phyloP scores from a whole-genome alignment of 805 yeast genomes.

The Candida sakaeoensis region DNA sequence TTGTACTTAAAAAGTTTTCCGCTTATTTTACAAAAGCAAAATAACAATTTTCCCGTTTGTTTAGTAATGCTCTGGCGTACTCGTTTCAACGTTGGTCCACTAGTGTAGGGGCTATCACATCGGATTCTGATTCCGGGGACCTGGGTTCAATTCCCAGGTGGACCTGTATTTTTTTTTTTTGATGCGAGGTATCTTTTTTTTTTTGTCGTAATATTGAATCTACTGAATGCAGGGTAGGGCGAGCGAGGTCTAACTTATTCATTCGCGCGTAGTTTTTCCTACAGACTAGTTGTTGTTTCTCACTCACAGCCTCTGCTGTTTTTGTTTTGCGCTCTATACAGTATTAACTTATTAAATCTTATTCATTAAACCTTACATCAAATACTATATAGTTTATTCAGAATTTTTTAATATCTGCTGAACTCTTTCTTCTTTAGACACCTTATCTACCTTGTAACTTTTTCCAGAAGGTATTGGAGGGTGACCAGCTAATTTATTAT shows the following conservation, averaged over 20 bases:
- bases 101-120: slow-evolving; percentile 34
- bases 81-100: slow-evolving; percentile 16
- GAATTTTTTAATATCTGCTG: slow-evolving; percentile 8
- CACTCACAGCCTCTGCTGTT: too few species aligned
- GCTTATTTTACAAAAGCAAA: too few species aligned
- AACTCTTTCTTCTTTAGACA: slow-evolving; percentile 7
- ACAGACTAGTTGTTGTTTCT: background rate
- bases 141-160: slow-evolving; percentile 34
- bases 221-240: too few species aligned
- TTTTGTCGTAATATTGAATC: too few species aligned
- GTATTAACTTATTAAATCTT: background rate
- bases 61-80: background rate
- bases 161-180: too few species aligned
- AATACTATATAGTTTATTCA: background rate
- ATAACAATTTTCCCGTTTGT: background rate
- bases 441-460: slow-evolving; percentile 3
- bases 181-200: too few species aligned
- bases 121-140: slow-evolving; percentile 33
- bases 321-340: too few species aligned
- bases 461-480: slow-evolving; percentile 5
- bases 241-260: too few species aligned
- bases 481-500: slow-evolving; percentile 4
- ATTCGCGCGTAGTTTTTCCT: too few species aligned
- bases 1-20: too few species aligned
- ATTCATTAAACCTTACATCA: background rate